phyloP scores from a whole-genome alignment of 1,284 basidiomycete genomes.

The Cutaneotrichosporon daszewskae region DNA sequence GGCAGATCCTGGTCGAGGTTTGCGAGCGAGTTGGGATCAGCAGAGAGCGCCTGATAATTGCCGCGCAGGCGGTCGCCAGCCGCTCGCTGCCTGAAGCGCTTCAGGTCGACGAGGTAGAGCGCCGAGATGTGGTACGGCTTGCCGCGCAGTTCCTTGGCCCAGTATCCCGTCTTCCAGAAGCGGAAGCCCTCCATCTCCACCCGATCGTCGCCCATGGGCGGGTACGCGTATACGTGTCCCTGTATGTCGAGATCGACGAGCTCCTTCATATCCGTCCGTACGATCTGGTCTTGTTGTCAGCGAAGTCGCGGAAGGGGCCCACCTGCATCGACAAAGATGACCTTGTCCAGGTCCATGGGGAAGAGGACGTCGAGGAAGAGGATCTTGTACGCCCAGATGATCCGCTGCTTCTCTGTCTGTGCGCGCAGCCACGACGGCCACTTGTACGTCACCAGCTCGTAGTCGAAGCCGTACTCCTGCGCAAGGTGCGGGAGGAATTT shows the following conservation, averaged over 20 bases:
- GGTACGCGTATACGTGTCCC: constrained; percentile 88
- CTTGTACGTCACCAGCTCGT: constrained; percentile 96
- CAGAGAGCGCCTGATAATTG: constrained; percentile 86
- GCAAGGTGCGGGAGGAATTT: constrained; percentile 93
- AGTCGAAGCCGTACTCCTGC: constrained; percentile 79
- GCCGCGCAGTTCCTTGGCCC: constrained; percentile 76
- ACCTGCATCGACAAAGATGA: constrained; percentile 91
- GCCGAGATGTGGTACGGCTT: constrained; percentile 83
- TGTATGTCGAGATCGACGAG: constrained; percentile 84
- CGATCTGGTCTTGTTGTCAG: constrained; percentile 68
- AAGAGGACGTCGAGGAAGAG: constrained; percentile 97
- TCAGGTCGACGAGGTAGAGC: constrained; percentile 92
- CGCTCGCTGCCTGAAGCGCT: constrained; percentile 75
- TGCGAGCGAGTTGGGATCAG: constrained; percentile 85
- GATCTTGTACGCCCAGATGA: constrained; percentile 99
- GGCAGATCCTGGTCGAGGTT: constrained; percentile 97
- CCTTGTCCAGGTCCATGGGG: constrained; percentile 95
- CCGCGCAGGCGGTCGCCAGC: constrained; percentile 71
- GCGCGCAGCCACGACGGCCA: constrained; percentile 97
- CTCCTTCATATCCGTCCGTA: constrained; percentile 89
- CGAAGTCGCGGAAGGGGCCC: background rate
- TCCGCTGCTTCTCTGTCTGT: constrained; percentile 94
- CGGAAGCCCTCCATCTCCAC: constrained; percentile 93
- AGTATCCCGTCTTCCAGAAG: constrained; percentile 97
- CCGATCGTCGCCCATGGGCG: constrained; percentile 95